A percentile compares a stretch with the other conserved stretches of the same genome.
These are phyloP conservation scores for Lactarius psammicola DNA, from an alignment of 768 basidiomycete species.

Conservation along the genomic window DNA sequence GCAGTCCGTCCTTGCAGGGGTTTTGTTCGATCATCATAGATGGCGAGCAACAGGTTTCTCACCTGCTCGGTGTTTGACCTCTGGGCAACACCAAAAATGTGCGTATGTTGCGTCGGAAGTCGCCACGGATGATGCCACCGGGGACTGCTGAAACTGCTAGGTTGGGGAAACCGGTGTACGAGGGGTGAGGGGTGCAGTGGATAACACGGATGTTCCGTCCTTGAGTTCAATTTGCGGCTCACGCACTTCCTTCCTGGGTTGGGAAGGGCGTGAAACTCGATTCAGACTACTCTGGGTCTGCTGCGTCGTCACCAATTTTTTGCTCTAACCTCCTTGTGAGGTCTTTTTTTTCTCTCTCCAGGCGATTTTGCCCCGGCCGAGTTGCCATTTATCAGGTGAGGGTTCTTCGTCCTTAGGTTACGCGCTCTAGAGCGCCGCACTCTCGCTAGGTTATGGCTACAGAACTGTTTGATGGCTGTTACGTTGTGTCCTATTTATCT, in stretches of 20 bases:
- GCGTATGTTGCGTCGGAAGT: not conserved
- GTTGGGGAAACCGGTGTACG: slow-evolving; percentile 26
- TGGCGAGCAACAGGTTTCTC: not conserved
- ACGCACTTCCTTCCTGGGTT: slow-evolving; percentile 31
- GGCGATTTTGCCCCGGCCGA: not conserved
- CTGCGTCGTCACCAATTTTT: slow-evolving; percentile 40
- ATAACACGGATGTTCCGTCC: slow-evolving; percentile 37
- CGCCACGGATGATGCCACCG: not conserved
- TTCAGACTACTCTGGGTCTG: slow-evolving; percentile 73
- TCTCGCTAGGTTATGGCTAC: not conserved
- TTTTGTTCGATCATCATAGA: not conserved
- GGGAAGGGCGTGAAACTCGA: slow-evolving; percentile 49
- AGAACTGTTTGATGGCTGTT: not conserved
- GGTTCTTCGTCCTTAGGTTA: not conserved
- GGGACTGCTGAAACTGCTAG: slow-evolving; percentile 24
- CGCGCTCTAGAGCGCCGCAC: not conserved
- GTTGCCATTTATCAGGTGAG: not conserved
- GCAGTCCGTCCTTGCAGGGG: not conserved
- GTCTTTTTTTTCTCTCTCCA: slow-evolving; percentile 5
- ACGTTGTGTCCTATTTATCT: not conserved
- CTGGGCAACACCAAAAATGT: not conserved
- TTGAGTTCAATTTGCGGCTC: slow-evolving; percentile 72
- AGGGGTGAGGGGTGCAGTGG: slow-evolving; percentile 25
- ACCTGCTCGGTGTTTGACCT: not conserved
- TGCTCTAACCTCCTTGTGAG: slow-evolving; percentile 34